These are phyloP conservation scores for Phaseolus lunatus DNA, from an alignment of 306 rosid species.

Conservation along the genomic window DNA sequence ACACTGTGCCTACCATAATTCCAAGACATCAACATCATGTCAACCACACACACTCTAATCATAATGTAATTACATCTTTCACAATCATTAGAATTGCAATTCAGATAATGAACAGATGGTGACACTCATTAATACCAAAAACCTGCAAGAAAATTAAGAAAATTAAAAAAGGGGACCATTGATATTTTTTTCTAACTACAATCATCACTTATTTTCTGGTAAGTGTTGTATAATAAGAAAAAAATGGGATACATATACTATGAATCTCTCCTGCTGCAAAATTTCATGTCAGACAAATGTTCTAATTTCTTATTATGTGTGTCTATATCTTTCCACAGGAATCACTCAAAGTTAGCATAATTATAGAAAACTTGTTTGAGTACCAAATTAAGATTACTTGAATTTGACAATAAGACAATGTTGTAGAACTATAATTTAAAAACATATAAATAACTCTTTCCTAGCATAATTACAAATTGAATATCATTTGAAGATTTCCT, in stretches of 20 bases:
- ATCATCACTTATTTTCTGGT: not conserved
- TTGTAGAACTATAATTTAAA: not conserved
- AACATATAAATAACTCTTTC: not conserved
- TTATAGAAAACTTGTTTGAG: not conserved
- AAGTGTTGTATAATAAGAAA: not conserved
- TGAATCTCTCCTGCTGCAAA: not conserved
- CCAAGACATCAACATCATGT: constrained; percentile 50
- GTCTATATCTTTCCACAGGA: not conserved
- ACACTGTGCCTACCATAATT: not conserved
- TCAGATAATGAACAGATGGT: constrained; percentile 30
- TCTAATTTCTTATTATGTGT: not conserved
- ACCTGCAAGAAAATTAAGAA: not conserved
- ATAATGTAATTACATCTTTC: constrained; percentile 25
- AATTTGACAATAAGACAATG: not conserved
- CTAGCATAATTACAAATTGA: not conserved
- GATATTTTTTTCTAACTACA: not conserved
- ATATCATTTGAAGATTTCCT: not conserved
- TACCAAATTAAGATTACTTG: not conserved
- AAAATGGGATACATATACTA: too few relatives aligned
- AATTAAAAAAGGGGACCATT: not conserved
- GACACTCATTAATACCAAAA: constrained; percentile 46
- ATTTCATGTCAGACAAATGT: not conserved
- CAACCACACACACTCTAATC: constrained; percentile 15
- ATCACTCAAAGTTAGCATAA: not conserved
- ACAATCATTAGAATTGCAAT: constrained; percentile 37